Base-by-base conservation (phyloP, 2,329 filamentous ascomycete species). In the Lasiodiplodia gonubiensis region DNA sequence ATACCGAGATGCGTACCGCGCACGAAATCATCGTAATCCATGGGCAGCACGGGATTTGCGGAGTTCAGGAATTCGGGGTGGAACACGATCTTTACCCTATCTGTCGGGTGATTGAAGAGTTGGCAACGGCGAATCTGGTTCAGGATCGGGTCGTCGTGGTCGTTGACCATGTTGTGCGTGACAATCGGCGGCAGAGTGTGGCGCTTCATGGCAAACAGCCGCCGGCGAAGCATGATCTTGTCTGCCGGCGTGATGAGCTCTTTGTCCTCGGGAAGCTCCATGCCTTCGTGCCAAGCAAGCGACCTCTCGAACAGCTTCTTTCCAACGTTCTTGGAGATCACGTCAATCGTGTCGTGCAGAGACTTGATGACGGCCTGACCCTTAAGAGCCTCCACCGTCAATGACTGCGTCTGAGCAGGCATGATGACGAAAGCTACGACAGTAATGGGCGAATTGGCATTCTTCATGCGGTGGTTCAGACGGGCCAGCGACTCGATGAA, bases 21-120 rank as follows among this genome's bases (percentile, higher is more conserved):
- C 53, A 99, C 95, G 77, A 99, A 99, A 79, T 99, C 95, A 75
- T 99, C 95, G 75, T 99, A 98, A 81, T 98, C 95, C 76, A 99
- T 86, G 21, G 95, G 94, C 39, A 99, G 85, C 2, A 99, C 94
- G 0, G 95, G 94, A 81, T 97, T 98, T 66, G 93, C 90, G 0
- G 94, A 96, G 84, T 94, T 97, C 72, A 99, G 83, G 82, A 99
- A 99, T 80, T 98, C 95, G 7, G 95, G 95, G 77, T 99, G 95
- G 88, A 99, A 99, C 71, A 99, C 86, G 69, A 99, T 87, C 87
- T 99, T 99, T 81, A 99, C 95, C 37, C 95, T 92, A 79, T 99
- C 95, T 0, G 89, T 89, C 0, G 94, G 92, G 79, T 97, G 91
- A 83, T 99, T 99, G 86, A 98, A 98, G 25, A 99, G 89, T 80